Evolutionary conservation across 371 early-diverging fungal species (phyloP).

Genomic region (Mortierella sp.): DNA sequence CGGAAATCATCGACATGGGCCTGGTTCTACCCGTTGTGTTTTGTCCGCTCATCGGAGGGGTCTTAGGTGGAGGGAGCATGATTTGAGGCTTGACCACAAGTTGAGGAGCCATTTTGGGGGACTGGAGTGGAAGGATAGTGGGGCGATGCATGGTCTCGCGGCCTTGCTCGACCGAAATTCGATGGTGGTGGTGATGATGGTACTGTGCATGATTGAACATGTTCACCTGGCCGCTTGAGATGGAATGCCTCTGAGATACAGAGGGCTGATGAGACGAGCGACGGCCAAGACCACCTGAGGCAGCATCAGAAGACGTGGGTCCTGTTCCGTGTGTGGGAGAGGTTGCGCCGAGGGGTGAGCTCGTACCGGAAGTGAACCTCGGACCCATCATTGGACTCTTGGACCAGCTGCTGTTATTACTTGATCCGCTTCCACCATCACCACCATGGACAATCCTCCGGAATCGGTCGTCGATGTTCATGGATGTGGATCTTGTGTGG

Average conservation of each 20-base stretch:
- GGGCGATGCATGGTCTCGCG: slow-evolving; percentile 44
- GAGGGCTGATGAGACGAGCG: slow-evolving; percentile 36
- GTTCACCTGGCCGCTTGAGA: slow-evolving; percentile 34
- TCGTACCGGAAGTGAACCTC: slow-evolving; percentile 36
- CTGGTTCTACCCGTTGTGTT: slow-evolving; percentile 35
- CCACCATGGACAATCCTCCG: slow-evolving; percentile 25
- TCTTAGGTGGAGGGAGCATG: slow-evolving; percentile 50
- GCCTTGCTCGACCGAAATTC: slow-evolving; percentile 47
- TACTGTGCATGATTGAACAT: slow-evolving; percentile 21
- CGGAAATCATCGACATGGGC: slow-evolving; percentile 49
- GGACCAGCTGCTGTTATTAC: slow-evolving; percentile 46
- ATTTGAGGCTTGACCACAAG: slow-evolving; percentile 56
- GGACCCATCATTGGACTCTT: slow-evolving; percentile 41
- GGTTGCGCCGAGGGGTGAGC: slow-evolving; percentile 26
- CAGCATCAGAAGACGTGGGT: slow-evolving; percentile 12
- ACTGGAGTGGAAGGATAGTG: slow-evolving; percentile 36
- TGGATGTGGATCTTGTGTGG: slow-evolving; percentile 36
- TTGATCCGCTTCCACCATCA: slow-evolving; percentile 26
- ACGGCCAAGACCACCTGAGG: slow-evolving; percentile 8
- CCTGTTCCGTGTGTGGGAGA: slow-evolving; percentile 18
- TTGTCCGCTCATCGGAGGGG: slow-evolving; percentile 47
- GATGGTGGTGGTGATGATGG: slow-evolving; percentile 18
- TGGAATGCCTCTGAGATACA: slow-evolving; percentile 39
- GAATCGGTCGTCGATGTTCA: slow-evolving; percentile 51
- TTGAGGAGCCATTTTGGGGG: slow-evolving; percentile 38